phyloP scores from a whole-genome alignment of 352 stramenopile species.

The Plasmopara viticola region DNA sequence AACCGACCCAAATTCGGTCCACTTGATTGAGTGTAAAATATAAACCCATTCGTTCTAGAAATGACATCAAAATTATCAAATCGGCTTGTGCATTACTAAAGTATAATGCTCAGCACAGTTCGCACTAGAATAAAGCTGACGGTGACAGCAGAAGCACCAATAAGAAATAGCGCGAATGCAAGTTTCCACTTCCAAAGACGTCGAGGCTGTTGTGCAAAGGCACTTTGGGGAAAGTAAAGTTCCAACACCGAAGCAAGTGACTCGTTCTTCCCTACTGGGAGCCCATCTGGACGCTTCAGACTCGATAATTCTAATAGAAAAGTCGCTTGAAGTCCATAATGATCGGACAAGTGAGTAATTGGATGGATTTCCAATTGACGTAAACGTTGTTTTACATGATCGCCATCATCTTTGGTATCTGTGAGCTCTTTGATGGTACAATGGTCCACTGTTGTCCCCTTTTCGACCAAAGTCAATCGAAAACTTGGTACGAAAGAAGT shows the following conservation, averaged over 20 bases:
- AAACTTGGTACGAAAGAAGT: conserved; percentile 14
- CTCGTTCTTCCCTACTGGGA: conserved; percentile 19
- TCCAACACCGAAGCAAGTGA: conserved; percentile 55
- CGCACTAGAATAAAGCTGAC: conserved; percentile 14
- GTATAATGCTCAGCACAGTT: conserved; percentile 14
- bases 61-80: no score
- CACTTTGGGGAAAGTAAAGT: conserved; percentile 53
- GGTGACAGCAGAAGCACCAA: conserved; percentile 23
- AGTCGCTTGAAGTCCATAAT: conserved; percentile 55
- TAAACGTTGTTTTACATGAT: conserved; percentile 9
- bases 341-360: conserved; percentile 77
- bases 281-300: conserved; percentile 41
- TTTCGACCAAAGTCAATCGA: conserved; percentile 35
- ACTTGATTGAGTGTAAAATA: no score
- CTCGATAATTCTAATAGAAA: conserved; percentile 44
- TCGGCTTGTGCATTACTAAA: no score
- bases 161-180: conserved; percentile 32
- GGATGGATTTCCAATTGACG: conserved; percentile 19
- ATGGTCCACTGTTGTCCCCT: conserved; percentile 50
- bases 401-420: conserved; percentile 16
- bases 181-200: conserved; percentile 71
- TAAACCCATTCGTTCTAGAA: no score
- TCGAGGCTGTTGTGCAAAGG: conserved; percentile 50
- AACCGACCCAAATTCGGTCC: neutral
- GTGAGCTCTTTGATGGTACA: conserved; percentile 37